Conservation (phyloP, 192 early-diverging fungal species). For the Pilaira anomala region DNA sequence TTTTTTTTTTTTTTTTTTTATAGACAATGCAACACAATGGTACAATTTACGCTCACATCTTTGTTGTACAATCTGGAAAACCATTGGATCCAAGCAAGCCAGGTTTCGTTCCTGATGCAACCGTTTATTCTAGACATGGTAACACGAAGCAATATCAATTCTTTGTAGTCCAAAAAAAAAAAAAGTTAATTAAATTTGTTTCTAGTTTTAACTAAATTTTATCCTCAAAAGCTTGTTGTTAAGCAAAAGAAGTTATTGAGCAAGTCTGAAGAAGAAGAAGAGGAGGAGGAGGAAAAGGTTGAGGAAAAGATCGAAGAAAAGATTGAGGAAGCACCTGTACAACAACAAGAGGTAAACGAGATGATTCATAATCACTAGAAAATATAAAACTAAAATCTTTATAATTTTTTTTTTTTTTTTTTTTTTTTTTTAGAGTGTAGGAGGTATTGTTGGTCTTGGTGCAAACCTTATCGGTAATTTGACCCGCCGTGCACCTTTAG, state of each 20-base stretch:
- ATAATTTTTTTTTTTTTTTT: neutral
- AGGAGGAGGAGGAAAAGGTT: conserved; percentile 27
- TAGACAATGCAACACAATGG: conserved; percentile 55
- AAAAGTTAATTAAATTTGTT: too few species aligned
- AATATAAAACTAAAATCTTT: too few species aligned
- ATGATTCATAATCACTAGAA: too few species aligned
- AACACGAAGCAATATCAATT: conserved; percentile 17
- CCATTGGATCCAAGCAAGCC: conserved; percentile 40
- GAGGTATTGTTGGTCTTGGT: conserved; percentile 18
- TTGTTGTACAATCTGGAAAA: conserved; percentile 41
- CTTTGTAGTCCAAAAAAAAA: conserved; percentile 1
- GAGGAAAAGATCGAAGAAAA: conserved; percentile 25
- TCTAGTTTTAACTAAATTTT: conserved; percentile 51
- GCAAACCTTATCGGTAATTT: conserved; percentile 21
- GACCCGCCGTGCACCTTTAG: conserved; percentile 39
- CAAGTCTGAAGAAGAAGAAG: conserved; percentile 26
- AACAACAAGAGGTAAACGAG: neutral
- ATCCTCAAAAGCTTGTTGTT: conserved; percentile 40
- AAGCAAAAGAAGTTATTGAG: conserved; percentile 56
- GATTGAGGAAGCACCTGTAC: neutral
- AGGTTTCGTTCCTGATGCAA: conserved; percentile 39
- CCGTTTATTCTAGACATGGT: conserved; percentile 52
- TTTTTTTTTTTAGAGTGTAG: neutral
- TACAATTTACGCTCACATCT: conserved; percentile 60
- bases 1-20: conserved; percentile 12